These are phyloP conservation scores for Aureobasidium sp. DNA, from an alignment of 2,329 filamentous ascomycete species.

Conservation along the genomic window DNA sequence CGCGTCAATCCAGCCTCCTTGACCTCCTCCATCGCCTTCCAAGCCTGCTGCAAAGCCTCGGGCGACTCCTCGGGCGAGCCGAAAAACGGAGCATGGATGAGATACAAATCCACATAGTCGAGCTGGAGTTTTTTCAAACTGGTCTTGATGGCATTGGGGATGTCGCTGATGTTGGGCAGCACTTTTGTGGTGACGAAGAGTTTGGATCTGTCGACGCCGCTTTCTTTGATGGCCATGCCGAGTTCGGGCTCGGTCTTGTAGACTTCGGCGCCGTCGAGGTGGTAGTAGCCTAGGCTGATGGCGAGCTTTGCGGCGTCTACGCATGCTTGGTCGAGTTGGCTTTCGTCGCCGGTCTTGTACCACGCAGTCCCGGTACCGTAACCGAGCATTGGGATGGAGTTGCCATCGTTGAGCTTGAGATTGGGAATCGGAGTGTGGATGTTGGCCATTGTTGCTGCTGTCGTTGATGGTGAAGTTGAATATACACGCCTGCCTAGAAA, in stretches of 20 bases:
- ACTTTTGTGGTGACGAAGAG: slow-evolving; percentile 53
- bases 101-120: slow-evolving; percentile 57
- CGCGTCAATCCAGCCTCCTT: slow-evolving; percentile 51
- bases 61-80: slow-evolving; percentile 28
- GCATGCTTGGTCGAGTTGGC: slow-evolving; percentile 49
- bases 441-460: slow-evolving; percentile 32
- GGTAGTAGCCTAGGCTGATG: slow-evolving; percentile 62
- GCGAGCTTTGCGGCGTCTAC: slow-evolving; percentile 54
- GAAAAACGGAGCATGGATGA: slow-evolving; percentile 57
- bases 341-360: slow-evolving; percentile 47
- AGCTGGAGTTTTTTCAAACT: slow-evolving; percentile 55
- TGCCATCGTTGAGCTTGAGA: slow-evolving; percentile 67
- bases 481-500: neutral
- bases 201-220: slow-evolving; percentile 39
- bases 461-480: neutral
- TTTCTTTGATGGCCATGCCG: slow-evolving; percentile 39
- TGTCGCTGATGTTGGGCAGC: slow-evolving; percentile 45
- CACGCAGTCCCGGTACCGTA: slow-evolving; percentile 68
- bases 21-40: slow-evolving; percentile 54
- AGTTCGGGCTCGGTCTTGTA: slow-evolving; percentile 48
- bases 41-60: slow-evolving; percentile 45
- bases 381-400: slow-evolving; percentile 64
- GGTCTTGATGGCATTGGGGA: slow-evolving; percentile 47
- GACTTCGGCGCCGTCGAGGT: slow-evolving; percentile 66
- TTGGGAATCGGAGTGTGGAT: slow-evolving; percentile 46